phyloP scores from a whole-genome alignment of 2,329 filamentous ascomycete genomes.

The Paecilomyces niveus region DNA sequence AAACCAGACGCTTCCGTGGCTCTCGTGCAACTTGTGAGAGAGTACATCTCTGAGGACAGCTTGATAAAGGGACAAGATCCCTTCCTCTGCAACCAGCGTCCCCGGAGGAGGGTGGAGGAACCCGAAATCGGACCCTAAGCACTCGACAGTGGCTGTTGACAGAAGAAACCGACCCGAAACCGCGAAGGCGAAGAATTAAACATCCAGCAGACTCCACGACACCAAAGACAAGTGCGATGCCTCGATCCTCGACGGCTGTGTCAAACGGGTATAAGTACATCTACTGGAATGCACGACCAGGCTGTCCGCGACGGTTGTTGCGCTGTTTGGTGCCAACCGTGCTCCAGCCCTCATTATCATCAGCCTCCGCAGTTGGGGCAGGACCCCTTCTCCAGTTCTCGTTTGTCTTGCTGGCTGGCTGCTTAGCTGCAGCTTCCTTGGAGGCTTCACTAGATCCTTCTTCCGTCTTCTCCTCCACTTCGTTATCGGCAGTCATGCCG shows the following conservation, averaged over 20 bases:
- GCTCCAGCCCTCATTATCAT: slow-evolving; percentile 43
- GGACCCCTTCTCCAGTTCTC: slow-evolving; percentile 35
- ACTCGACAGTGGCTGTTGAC: background rate
- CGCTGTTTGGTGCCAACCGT: slow-evolving; percentile 39
- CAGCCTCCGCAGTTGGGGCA: slow-evolving; percentile 20
- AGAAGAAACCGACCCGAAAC: background rate
- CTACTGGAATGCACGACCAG: slow-evolving; percentile 33
- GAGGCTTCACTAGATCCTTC: slow-evolving; percentile 43
- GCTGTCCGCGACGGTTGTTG: slow-evolving; percentile 37
- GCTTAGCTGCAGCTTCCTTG: slow-evolving; percentile 47
- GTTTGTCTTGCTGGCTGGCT: slow-evolving; percentile 30
- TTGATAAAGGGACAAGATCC: background rate
- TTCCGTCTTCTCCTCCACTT: slow-evolving; percentile 40
- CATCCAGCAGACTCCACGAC: background rate
- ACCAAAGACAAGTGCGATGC: background rate
- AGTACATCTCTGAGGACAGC: background rate
- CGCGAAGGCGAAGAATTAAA: background rate
- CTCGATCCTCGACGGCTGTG: background rate
- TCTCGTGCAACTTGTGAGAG: slow-evolving; percentile 1
- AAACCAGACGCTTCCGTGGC: slow-evolving; percentile 8
- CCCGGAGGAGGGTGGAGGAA: background rate
- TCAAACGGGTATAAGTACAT: slow-evolving; percentile 11
- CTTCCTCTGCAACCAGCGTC: background rate
- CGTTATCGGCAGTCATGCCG: slow-evolving; percentile 45
- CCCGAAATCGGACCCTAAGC: background rate